Evolutionary conservation across 441 rosid species (phyloP), one percentile per base, ranked within the genome.

Genomic region (Theobroma grandiflorum): DNA sequence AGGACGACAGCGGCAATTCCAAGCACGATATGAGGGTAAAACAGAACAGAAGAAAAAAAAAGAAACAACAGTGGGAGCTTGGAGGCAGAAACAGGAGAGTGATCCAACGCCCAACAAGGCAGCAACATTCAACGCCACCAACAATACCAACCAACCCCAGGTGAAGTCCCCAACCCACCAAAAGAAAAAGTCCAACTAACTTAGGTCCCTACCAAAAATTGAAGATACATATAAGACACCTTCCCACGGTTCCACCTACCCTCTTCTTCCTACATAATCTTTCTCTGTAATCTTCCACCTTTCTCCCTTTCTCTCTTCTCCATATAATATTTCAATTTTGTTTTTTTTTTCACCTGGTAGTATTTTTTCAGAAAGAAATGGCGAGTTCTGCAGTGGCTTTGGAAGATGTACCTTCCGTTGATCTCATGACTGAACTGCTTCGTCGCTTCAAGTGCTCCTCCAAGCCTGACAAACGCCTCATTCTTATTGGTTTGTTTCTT

Each of bases 371-470:
- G 15, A 20, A 31, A 58, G 37, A 78, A 74, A 89, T 89, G 92
- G 88, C 79, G 78, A 71, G 72, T 70, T 61, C 84, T 52, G 57
- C 85, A 3, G 81, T 80, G 69, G 82, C 75, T 9, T 79, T 91
- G 86, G 93, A 89, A 57, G 87, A 91, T 81, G 77, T 88, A 62
- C 91, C 90, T 57, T 87, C 91, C n/a, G 85, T 86, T 75, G 87
- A 91, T 87, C 86, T 91, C 49, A 87, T 89, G 93, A 84, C 86
- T 49, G 94, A 91, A 81, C 87, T 91, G 52, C 91, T 89, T 71
- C 93, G 91, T 38, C 91, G 93, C 4, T 10, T 91, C 68, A 87
- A 86, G 84, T 91, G 94, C 84, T 82, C 94, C 4, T 82, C 89
- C 63, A 88, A 88, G 79, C 91, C 91, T 7, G 93, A 89, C 83